Evolutionary conservation across 2,329 filamentous ascomycete species (phyloP), one percentile per base, ranked within the genome.

Genomic region (Hypoxylon sp.): DNA sequence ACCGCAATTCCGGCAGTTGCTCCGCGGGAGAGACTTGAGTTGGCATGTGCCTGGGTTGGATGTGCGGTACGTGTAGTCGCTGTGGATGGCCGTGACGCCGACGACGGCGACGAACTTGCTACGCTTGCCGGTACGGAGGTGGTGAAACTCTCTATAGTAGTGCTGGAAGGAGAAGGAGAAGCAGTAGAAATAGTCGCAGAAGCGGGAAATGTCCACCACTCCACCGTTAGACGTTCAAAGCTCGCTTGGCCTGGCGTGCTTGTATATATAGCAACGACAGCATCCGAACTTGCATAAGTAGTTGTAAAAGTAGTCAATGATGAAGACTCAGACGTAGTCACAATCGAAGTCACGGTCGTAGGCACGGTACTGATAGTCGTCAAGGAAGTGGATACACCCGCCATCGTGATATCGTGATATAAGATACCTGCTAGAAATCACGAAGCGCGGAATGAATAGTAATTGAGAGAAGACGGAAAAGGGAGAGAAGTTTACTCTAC

Each of bases 1-100:
- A 70, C 59, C 15, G 67, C 56, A 41, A 71, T 64, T n/a, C 67
- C 70, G 41, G 59, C 64, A 4, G 61, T 47, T 11, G 64, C 59
- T n/a, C 65, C 67, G 11, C 13, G 17, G 3, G 60, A 66, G 26
- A 70, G 46, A 7, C 54, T 54, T 11, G 55, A 30, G 15, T 24
- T 61, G 28, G 11, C 22, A 39, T 11, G 4, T 43, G 47, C 8
- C n/a, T 52, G 26, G 34, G 17, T 15, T 6, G 46, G n/a, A 2
- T 59, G 41, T 6, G 55, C 19, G 22, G 41, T n/a, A 54, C 47
- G 1, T 26, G 44, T 51, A 19, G 48, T 50, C n/a, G 7, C 19
- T 28, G 26, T 15, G 8, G 51, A 22, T 1, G 57, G 50, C 6
- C 48, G 17, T 11, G 57, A 34, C 32, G 47, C 6, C 24, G 15